phyloP scores from a whole-genome alignment of 495 filamentous ascomycete genomes.

The Talaromyces ruber region DNA sequence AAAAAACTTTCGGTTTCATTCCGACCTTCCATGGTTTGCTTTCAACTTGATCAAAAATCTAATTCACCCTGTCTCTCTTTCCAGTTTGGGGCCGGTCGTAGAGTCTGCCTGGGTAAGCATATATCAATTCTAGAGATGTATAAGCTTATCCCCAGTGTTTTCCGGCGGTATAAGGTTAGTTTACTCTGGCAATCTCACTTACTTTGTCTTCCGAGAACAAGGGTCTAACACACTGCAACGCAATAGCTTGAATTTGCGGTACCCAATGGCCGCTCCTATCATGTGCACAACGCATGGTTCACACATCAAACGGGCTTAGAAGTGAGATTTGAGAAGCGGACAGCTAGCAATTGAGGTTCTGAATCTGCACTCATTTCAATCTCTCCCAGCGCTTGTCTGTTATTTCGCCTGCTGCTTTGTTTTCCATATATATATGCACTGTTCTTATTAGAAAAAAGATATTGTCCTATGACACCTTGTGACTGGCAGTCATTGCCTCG shows the following conservation, averaged over 20 bases:
- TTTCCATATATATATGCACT: too few relatives aligned
- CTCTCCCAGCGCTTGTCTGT: too few relatives aligned
- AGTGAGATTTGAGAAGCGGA: not conserved
- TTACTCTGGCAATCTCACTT: too few relatives aligned
- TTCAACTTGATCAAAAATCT: not conserved
- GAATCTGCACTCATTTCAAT: too few relatives aligned
- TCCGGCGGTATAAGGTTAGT: slow-evolving; percentile 9
- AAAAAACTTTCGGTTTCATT: not conserved
- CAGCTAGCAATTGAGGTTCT: too few relatives aligned
- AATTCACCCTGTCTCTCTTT: not conserved
- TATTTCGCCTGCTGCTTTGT: too few relatives aligned
- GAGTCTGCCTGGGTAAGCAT: slow-evolving; percentile 17
- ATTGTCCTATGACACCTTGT: too few relatives aligned
- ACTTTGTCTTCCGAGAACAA: too few relatives aligned
- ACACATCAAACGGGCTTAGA: not conserved
- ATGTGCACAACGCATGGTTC: not conserved
- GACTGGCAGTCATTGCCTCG: too few relatives aligned
- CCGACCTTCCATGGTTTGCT: not conserved
- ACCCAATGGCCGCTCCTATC: not conserved
- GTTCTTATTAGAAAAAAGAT: too few relatives aligned
- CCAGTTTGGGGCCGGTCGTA: slow-evolving; percentile 18
- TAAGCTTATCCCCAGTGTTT: slow-evolving; percentile 15
- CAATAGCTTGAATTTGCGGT: not conserved
- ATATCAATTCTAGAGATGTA: slow-evolving; percentile 17
- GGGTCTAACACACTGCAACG: too few relatives aligned